Evolutionary conservation across 306 rosid genomes (phyloP), one percentile per base, ranked within the genome.

Genomic region (Sphenostylis stenocarpa): DNA sequence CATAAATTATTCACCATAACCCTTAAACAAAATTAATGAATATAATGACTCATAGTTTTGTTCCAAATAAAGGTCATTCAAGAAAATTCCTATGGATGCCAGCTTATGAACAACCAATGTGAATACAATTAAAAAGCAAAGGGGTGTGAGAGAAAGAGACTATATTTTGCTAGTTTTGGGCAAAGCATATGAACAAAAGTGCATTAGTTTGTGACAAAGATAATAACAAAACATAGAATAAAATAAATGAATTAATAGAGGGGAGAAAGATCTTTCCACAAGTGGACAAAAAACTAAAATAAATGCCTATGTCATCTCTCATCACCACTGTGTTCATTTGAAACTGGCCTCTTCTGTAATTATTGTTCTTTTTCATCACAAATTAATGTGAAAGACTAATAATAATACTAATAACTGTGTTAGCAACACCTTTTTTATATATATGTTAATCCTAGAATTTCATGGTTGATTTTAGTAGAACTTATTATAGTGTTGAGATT

Each of bases 101-200:
- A 87, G 84, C 91, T 77, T 77, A 74, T 56, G 76, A 61, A 74
- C 87, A 74, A 77, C 76, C 77, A 80, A 26, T 66, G 63, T 65
- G 55, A 56, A 82, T 21, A 70, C 64, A 65, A 63, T 67, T 23
- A 61, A 79, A 77, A 57, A 78, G 72, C 9, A 29, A 29, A 29
- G 5, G 43, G 19, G 19, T 0, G 41, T 38, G 36, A 7, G 62
- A 68, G 76, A 67, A 20, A 21, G 61, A 36, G 24, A 67, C 62
- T 49, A 74, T 81, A 38, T 34, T 49, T 83, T 21, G 21, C 64
- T 72, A 81, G 62, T 34, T 53, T 51, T 67, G 29, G 23, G 74
- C 81, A 56, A 81, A 72, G 67, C 15, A 60, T 55, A 61, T 41
- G 36, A 52, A 74, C 26, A 85, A 63, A 74, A 52, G 2, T 48